These are phyloP conservation scores for Grigorovia humatica DNA, from an alignment of 805 yeast species.

Conservation along the genomic window DNA sequence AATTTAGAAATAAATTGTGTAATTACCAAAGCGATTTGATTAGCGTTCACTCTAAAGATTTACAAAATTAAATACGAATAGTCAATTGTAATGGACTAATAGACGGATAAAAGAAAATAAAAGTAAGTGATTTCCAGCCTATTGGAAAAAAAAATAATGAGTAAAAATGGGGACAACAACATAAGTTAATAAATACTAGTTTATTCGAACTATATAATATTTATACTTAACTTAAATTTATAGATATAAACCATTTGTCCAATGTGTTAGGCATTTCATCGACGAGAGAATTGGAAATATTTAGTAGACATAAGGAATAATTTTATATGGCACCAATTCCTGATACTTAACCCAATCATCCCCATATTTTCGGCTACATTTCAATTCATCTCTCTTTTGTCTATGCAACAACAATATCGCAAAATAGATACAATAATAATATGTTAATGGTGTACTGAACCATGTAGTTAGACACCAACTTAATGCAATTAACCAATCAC, in stretches of 20 bases:
- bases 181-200: not conserved
- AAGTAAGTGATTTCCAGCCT: no score
- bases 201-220: no score
- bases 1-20: conserved; percentile 37
- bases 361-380: conserved; percentile 81
- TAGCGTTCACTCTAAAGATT: conserved; percentile 48
- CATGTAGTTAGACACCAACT: conserved; percentile 93
- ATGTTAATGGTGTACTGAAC: conserved; percentile 67
- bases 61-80: conserved; percentile 36
- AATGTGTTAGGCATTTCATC: not conserved
- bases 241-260: conserved; percentile 1
- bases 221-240: conserved; percentile 1
- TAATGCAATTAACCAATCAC: conserved; percentile 88
- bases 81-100: not conserved
- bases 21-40: conserved; percentile 57
- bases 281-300: not conserved
- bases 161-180: not conserved
- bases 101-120: no score
- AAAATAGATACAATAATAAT: conserved; percentile 78
- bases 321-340: conserved; percentile 72
- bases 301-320: conserved; percentile 78
- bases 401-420: conserved; percentile 76
- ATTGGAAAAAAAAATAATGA: no score
- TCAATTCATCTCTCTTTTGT: conserved; percentile 83
- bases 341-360: conserved; percentile 80